Base-by-base conservation (phyloP, 495 filamentous ascomycete species). In the Lophium mytilinum region DNA sequence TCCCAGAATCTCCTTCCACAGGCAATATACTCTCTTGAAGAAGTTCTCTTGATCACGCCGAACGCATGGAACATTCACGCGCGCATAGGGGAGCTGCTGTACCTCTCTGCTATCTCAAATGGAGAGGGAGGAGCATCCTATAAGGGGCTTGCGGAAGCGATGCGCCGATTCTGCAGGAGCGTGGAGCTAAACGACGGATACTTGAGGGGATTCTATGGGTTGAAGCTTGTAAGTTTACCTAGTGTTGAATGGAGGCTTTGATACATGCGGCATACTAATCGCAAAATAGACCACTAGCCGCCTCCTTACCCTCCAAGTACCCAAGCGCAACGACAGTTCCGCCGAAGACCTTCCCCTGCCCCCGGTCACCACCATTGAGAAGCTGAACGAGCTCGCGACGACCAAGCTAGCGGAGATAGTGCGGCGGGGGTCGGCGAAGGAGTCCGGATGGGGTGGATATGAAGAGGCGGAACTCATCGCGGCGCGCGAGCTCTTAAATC, bases 31-130 rank as follows among this genome's bases (percentile, higher is more conserved):
- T 84, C 91, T 60, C 73, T 95, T 37, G 94, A 98, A 66, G 93
- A 97, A 68, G 88, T 93, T 40, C 68, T 98, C 35, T 72, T 97
- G 37, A 77, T 95, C 56, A 80, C 82, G n/a, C 92, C 93, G 9
- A 90, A 94, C 75, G 88, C 93, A 30, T 98, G 94, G 89, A 96
- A 96, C 85, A 79, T 95, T 53, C 93, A 96, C 73, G 90, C 92
- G 21, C 83, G 87, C 12, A 71, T 96, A 10, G 93, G 89, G 12
- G 94, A 97, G 69, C 66, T 95, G 37, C 71, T 86, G 33, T 92
- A 87, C 66, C 80, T 90, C 65, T 78, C 81, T 15, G 79, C 83
- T 24, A 15, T 45, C 11, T 66, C 73, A 58, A 59, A 30, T 18
- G 19, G 17, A 17, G 19, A 19, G 15, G 41, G 19, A 9, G 41